Percentiles rank a stretch among this genome's conserved stretches.
These are phyloP conservation scores for Apiosordaria backusii DNA, from an alignment of 495 filamentous ascomycete species.

Conservation along the genomic window DNA sequence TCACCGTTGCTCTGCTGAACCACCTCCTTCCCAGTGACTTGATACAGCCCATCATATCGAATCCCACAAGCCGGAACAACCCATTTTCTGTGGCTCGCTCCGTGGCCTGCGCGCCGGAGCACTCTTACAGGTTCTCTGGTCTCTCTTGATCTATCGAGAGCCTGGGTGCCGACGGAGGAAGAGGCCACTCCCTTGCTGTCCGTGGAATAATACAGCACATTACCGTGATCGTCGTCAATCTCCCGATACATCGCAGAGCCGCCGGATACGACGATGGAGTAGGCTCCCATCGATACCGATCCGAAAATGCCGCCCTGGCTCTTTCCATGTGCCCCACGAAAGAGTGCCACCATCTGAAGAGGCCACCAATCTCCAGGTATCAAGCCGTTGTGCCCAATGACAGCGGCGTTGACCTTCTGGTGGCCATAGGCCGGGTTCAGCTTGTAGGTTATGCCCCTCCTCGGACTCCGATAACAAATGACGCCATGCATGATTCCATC, in stretches of 20 bases:
- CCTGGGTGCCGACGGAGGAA: constrained; percentile 32
- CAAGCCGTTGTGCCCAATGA: constrained; percentile 47
- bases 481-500: constrained; percentile 44
- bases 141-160: constrained; percentile 32
- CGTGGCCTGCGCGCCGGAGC: constrained; percentile 34
- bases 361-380: constrained; percentile 51
- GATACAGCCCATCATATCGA: constrained; percentile 53
- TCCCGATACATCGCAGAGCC: constrained; percentile 39
- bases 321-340: constrained; percentile 50
- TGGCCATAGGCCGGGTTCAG: constrained; percentile 27
- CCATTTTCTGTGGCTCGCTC: constrained; percentile 17
- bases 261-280: constrained; percentile 42
- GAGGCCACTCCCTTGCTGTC: constrained; percentile 27
- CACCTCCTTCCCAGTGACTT: constrained; percentile 24
- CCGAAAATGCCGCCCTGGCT: constrained; percentile 47
- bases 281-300: constrained; percentile 35
- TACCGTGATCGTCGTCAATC: constrained; percentile 44
- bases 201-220: constrained; percentile 47
- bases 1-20: not conserved
- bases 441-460: constrained; percentile 13
- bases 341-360: constrained; percentile 43
- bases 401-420: constrained; percentile 25
- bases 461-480: constrained; percentile 6
- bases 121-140: constrained; percentile 43
- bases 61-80: constrained; percentile 41